These are phyloP conservation scores for Syncephalastrum racemosum DNA, from an alignment of 371 early-diverging fungal species.

Conservation along the genomic window DNA sequence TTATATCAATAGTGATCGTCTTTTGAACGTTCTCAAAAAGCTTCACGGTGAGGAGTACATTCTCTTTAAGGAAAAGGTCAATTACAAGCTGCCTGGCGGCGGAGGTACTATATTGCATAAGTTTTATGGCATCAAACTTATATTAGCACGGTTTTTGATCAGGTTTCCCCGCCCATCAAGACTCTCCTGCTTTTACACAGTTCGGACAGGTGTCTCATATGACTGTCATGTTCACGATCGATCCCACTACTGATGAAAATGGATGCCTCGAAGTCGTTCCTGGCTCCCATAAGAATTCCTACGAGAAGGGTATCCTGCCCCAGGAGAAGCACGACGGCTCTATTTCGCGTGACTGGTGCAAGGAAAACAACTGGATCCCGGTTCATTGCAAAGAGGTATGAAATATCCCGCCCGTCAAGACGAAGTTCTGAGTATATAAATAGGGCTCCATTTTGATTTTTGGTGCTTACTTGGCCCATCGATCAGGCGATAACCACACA, in stretches of 20 bases:
- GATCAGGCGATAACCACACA: constrained; percentile 51
- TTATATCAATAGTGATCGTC: constrained; percentile 41
- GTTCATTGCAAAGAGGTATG: constrained; percentile 53
- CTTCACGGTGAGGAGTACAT: constrained; percentile 51
- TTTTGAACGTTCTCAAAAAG: constrained; percentile 42
- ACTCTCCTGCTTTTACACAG: constrained; percentile 56
- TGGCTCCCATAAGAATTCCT: constrained; percentile 43
- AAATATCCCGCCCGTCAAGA: not conserved
- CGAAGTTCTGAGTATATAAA: not conserved
- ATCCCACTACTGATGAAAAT: constrained; percentile 50
- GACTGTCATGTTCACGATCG: constrained; percentile 56
- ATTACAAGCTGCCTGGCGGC: constrained; percentile 59
- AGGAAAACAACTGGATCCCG: constrained; percentile 44
- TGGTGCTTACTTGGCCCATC: constrained; percentile 60
- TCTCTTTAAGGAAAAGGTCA: constrained; percentile 60
- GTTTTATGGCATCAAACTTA: not conserved
- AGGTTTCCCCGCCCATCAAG: constrained; percentile 56
- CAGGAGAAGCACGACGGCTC: constrained; percentile 45
- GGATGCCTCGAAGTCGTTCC: constrained; percentile 58
- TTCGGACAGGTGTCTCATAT: constrained; percentile 53
- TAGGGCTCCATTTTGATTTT: constrained; percentile 49
- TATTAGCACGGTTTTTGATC: not conserved
- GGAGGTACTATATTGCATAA: constrained; percentile 27
- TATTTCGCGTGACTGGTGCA: constrained; percentile 48
- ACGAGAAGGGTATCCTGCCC: constrained; percentile 32